Percentiles rank a stretch among this genome's conserved stretches.
These are phyloP conservation scores for Steccherinum ochraceum DNA, from an alignment of 768 basidiomycete species.

Conservation along the genomic window DNA sequence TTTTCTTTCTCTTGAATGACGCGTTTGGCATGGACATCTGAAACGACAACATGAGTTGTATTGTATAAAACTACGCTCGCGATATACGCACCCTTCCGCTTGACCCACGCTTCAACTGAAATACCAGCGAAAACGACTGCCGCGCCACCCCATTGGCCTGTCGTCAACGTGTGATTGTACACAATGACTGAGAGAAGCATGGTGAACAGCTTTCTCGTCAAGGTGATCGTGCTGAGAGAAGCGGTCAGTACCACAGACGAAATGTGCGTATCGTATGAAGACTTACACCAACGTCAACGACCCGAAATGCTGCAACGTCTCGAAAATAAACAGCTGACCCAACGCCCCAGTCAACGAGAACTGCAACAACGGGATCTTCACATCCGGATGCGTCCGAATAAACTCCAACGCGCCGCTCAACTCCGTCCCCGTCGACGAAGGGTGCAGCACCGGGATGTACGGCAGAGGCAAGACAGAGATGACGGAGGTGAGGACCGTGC, in stretches of 20 bases:
- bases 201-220: slow-evolving; percentile 95
- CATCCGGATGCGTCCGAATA: slow-evolving; percentile 68
- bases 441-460: slow-evolving; percentile 78
- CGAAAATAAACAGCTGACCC: slow-evolving; percentile 97
- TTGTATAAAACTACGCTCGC: too few relatives aligned
- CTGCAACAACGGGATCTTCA: slow-evolving; percentile 66
- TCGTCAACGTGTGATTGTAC: slow-evolving; percentile 79
- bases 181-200: slow-evolving; percentile 94
- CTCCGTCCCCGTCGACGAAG: slow-evolving; percentile 57
- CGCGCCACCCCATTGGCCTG: slow-evolving; percentile 91
- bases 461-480: slow-evolving; percentile 74
- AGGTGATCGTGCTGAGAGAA: slow-evolving; percentile 64
- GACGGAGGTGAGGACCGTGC: slow-evolving; percentile 62
- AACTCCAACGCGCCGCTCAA: slow-evolving; percentile 65
- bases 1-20: slow-evolving; percentile 81
- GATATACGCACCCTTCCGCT: slow-evolving; percentile 70
- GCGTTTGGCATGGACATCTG: slow-evolving; percentile 77
- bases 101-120: slow-evolving; percentile 87
- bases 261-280: too few relatives aligned
- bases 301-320: slow-evolving; percentile 88
- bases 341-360: slow-evolving; percentile 89
- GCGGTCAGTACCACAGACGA: slow-evolving; percentile 10
- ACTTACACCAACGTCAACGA: slow-evolving; percentile 82
- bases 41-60: slow-evolving; percentile 8
- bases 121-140: slow-evolving; percentile 93